phyloP scores from a whole-genome alignment of 495 filamentous ascomycete genomes.

The Echria macrotheca region DNA sequence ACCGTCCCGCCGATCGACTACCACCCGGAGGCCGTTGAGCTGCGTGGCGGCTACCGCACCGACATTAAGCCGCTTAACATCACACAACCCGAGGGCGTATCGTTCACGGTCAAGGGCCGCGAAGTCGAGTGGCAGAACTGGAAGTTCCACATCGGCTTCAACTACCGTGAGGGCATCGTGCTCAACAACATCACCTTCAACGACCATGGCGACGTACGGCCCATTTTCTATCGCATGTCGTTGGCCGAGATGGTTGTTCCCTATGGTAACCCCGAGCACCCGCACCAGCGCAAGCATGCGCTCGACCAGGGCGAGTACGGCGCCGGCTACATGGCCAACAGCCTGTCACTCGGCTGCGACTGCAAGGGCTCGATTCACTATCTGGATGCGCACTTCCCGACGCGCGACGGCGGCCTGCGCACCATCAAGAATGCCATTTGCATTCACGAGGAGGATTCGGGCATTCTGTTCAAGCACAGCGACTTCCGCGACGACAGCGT shows the following conservation, averaged over 20 bases:
- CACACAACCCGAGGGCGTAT: constrained; percentile 90
- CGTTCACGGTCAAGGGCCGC: constrained; percentile 75
- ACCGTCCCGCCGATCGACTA: constrained; percentile 74
- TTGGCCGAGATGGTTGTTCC: constrained; percentile 96
- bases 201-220: constrained; percentile 74
- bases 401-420: constrained; percentile 65
- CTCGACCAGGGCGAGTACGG: constrained; percentile 95
- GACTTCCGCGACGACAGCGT: constrained; percentile 89
- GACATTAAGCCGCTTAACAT: constrained; percentile 92
- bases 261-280: constrained; percentile 88
- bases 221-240: constrained; percentile 86
- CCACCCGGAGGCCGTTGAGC: constrained; percentile 65
- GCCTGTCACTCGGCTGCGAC: constrained; percentile 81
- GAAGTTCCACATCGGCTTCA: constrained; percentile 92
- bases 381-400: constrained; percentile 76
- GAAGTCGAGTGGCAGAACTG: constrained; percentile 92
- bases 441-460: constrained; percentile 92
- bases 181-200: constrained; percentile 89
- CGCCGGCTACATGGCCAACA: constrained; percentile 94
- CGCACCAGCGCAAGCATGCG: constrained; percentile 90
- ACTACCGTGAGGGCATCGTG: constrained; percentile 90
- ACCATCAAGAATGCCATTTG: constrained; percentile 95
- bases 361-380: constrained; percentile 96
- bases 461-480: constrained; percentile 93
- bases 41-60: constrained; percentile 68